Base-by-base conservation (phyloP, 1,284 basidiomycete genomes). In the Agaricales sp. region DNA sequence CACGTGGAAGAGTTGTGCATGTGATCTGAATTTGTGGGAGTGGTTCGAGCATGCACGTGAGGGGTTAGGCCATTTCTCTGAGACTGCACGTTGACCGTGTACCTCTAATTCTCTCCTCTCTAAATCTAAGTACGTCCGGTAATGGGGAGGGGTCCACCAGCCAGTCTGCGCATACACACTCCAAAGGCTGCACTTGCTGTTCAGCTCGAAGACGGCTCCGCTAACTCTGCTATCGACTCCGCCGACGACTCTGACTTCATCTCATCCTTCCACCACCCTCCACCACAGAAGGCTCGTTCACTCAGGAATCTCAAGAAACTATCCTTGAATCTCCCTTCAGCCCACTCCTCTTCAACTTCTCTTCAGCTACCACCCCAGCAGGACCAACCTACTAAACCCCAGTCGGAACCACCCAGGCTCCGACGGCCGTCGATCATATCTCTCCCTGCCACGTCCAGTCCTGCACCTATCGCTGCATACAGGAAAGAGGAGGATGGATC, bases 241-340 rank as follows among this genome's bases (percentile, higher is more conserved):
- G 39, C 39, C 18, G 39, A 41, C 45, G 73, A 79, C 57, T 69
- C 70, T 50, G 73, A 78, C 61, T 61, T 56, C 65, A 69, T 53
- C 64, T 66, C 66, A 59, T 71, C 62, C 59, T 73, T 65, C 66
- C 61, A 59, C 52, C 61, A 59, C 53, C 65, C 60, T 59, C 60
- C 67, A 43, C 66, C 65, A 55, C 64, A 62, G 22, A 57, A 61
- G 69, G 66, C 63, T 48, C 66, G 64, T 50, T 71, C 74, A 38
- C 63, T 70, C 51, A 73, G 80, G 59, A 87, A 88, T 62, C 79
- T 83, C 74, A 88, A 87, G 73, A 79, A 79, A 56, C 69, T 89
- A 4, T 86, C 82, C 23, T 74, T 87, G 43, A 74, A 74, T 50
- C 73, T 86, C 26, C 73, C 80, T 18, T 78, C 79, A 11, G 73